Base-by-base conservation (phyloP, 176 grass and related monocot species). In the Chloris gayana region DNA sequence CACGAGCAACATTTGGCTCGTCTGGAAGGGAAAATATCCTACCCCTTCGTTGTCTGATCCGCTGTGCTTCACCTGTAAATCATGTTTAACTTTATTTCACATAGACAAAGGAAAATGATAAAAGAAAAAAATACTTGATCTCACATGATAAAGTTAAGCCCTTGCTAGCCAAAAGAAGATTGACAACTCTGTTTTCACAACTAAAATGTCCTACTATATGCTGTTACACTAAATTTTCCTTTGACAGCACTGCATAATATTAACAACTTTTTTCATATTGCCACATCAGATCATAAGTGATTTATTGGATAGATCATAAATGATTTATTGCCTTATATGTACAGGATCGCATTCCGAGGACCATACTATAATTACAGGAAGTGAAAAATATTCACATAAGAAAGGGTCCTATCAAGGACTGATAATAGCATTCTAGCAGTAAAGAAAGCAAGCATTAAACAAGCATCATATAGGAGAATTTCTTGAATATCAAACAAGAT, bases 11-110 rank as follows among this genome's bases (percentile, higher is more conserved):
- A 17, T 95, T 69, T 9, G 89, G 92, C 33, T 94, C 93, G 25
- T 88, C 79, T 71, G 84, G 87, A 67, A 95, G 90, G 27, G 93
- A 86, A 83, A 90, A 95, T 69, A 95, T 73, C 60, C 93, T 89
- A 11, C 93, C 93, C 29, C 68, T 85, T n/a, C 78, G 86, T 77
- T 85, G 76, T 75, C 81, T 95, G 72, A 95, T 95, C 72, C 90
- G 81, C 8, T 62, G 65, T 44, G 89, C 93, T 88, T 95, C 93
- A 81, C 84, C 93, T 95, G 75, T 32, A 72, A 82, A 77, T 61
- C 13, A 50, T 6, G 69, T 87, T 77, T 18, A n/a, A n/a, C 84
- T 61, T 77, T 27, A 79, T 73, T 78, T 67, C 34, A 64, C 27
- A 22, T 17, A 82, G 64, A 26, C 42, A 71, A 56, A 26, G 15